phyloP scores from a whole-genome alignment of 495 filamentous ascomycete species.

The Aspergillus carlsbadensis region DNA sequence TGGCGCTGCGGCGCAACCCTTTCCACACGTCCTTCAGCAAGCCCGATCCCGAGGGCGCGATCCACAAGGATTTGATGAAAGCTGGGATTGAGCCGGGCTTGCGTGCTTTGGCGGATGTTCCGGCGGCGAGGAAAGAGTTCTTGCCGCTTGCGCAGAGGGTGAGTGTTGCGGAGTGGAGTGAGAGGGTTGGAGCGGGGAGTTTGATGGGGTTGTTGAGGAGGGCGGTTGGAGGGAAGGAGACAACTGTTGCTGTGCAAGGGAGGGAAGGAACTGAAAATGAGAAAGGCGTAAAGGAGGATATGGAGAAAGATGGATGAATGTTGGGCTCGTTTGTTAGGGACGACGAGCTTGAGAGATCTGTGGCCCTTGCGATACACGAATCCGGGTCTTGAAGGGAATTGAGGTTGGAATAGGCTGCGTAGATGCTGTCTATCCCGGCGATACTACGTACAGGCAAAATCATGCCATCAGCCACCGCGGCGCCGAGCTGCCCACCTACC shows the following conservation, averaged over 20 bases:
- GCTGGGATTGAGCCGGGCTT: constrained; percentile 29
- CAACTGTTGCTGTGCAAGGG: constrained; percentile 4
- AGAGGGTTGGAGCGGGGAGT: constrained; percentile 18
- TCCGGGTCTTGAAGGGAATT: no score
- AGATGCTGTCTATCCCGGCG: no score
- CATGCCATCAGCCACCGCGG: no score
- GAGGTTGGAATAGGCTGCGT: no score
- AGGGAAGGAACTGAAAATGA: not conserved
- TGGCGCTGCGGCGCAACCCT: constrained; percentile 29
- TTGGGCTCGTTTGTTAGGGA: no score
- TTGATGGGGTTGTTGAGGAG: not conserved
- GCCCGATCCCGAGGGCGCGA: constrained; percentile 15
- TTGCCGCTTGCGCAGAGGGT: constrained; percentile 16
- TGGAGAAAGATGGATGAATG: not conserved
- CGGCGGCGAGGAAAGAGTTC: constrained; percentile 24
- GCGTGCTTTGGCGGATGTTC: constrained; percentile 29
- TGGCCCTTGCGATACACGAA: no score
- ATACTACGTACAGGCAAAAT: no score
- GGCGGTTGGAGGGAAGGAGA: constrained; percentile 17
- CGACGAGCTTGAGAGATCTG: no score
- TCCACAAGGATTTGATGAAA: constrained; percentile 27
- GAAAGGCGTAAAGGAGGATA: not conserved
- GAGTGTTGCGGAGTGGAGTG: constrained; percentile 16
- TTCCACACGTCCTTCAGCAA: constrained; percentile 25
- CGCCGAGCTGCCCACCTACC: no score